Percentiles rank a stretch among this genome's conserved stretches.
phyloP scores from a whole-genome alignment of 139 green algal genomes.

The Chlamydomonas urium region DNA sequence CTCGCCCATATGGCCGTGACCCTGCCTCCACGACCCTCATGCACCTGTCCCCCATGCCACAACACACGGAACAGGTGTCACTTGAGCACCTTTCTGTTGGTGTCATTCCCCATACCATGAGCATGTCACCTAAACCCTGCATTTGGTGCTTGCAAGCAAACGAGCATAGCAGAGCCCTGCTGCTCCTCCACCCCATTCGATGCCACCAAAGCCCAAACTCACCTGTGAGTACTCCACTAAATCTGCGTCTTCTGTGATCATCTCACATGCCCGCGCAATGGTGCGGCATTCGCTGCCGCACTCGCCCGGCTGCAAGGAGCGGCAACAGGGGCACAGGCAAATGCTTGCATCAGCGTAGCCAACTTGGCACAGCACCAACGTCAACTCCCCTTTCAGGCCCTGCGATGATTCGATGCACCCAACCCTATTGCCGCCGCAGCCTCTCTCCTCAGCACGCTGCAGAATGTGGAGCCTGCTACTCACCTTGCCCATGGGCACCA shows the following conservation, averaged over 20 bases:
- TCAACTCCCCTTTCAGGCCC: too few species aligned
- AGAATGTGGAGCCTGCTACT: background rate
- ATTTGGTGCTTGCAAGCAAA: background rate
- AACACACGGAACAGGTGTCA: too few species aligned
- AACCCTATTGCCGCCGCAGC: too few species aligned
- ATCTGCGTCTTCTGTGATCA: slow-evolving; percentile 63
- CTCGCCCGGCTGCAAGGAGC: slow-evolving; percentile 26
- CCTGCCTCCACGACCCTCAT: too few species aligned
- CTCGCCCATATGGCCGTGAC: too few species aligned
- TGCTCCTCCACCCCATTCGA: background rate
- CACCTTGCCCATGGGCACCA: slow-evolving; percentile 57
- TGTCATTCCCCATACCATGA: background rate
- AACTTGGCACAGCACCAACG: too few species aligned
- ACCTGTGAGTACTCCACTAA: slow-evolving; percentile 28
- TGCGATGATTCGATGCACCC: too few species aligned
- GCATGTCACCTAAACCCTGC: background rate
- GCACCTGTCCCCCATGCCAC: too few species aligned
- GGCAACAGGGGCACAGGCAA: too few species aligned
- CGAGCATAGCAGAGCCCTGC: background rate
- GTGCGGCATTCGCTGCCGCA: slow-evolving; percentile 72
- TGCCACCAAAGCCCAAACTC: background rate
- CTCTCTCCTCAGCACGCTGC: background rate
- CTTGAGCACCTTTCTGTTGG: background rate
- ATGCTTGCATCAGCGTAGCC: too few species aligned
- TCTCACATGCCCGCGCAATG: slow-evolving; percentile 58